Evolutionary conservation across 306 rosid species (phyloP).

Genomic region (Cicer yamashitae): DNA sequence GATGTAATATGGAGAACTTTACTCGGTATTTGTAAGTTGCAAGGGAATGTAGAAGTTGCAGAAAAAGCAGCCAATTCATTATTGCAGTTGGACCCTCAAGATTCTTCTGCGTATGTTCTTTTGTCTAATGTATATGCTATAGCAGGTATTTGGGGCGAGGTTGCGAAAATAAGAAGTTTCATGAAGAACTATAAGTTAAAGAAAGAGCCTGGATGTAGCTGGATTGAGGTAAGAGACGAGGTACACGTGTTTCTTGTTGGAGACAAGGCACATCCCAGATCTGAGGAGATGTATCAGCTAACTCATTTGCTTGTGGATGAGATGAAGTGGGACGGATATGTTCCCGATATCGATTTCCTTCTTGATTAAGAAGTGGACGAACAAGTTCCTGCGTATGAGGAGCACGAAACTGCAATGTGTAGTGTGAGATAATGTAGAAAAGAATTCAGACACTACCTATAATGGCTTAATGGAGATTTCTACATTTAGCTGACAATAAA

Average conservation of each 20-base stretch:
- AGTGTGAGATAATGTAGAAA: constrained; percentile 34
- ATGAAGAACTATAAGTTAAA: constrained; percentile 68
- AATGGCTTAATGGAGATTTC: constrained; percentile 12
- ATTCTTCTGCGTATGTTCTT: constrained; percentile 76
- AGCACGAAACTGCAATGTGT: constrained; percentile 11
- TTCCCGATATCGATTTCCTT: constrained; percentile 50
- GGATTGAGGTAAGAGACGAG: constrained; percentile 89
- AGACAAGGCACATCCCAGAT: constrained; percentile 88
- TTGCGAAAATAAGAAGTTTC: constrained; percentile 66
- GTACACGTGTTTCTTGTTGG: constrained; percentile 77
- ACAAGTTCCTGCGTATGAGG: constrained; percentile 49
- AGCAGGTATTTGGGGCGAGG: constrained; percentile 80
- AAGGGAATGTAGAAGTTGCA: constrained; percentile 80
- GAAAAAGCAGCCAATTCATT: constrained; percentile 65
- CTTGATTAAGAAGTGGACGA: constrained; percentile 56
- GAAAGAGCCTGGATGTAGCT: constrained; percentile 95
- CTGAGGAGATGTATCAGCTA: constrained; percentile 64
- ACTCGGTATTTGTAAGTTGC: constrained; percentile 75
- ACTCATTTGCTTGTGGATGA: constrained; percentile 66
- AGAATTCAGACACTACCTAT: constrained; percentile 5
- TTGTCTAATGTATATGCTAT: constrained; percentile 74
- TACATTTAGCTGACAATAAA: background rate
- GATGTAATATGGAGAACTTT: constrained; percentile 85
- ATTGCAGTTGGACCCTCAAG: constrained; percentile 74
- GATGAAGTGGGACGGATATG: constrained; percentile 68